These are phyloP conservation scores for Helicostylum pulchrum DNA, from an alignment of 192 early-diverging fungal genomes.

Conservation along the genomic window DNA sequence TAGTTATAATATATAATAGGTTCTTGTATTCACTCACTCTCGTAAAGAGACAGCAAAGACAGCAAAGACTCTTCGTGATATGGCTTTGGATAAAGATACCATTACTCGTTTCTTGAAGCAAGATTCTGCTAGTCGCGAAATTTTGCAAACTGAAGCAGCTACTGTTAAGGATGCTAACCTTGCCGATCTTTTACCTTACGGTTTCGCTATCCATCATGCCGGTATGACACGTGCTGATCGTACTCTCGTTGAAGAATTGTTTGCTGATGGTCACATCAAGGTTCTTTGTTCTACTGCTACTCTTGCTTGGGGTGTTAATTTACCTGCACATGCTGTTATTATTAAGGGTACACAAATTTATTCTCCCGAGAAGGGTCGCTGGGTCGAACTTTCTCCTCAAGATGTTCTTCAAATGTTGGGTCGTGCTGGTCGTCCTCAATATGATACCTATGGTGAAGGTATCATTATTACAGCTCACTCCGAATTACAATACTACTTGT, in stretches of 20 bases:
- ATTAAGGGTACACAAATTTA: constrained; percentile 99
- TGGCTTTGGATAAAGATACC: constrained; percentile 88
- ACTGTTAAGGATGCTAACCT: constrained; percentile 81
- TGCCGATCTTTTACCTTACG: constrained; percentile 88
- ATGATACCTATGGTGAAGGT: constrained; percentile 92
- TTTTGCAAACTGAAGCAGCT: constrained; percentile 77
- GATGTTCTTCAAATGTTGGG: constrained; percentile 99
- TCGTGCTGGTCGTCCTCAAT: constrained; percentile 95
- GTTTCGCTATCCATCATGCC: constrained; percentile 95
- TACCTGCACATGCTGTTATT: constrained; percentile 96
- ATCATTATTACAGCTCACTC: constrained; percentile 93
- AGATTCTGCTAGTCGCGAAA: constrained; percentile 83
- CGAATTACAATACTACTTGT: constrained; percentile 95
- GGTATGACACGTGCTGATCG: constrained; percentile 92
- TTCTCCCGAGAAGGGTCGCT: constrained; percentile 89
- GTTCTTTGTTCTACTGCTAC: constrained; percentile 96
- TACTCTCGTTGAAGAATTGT: constrained; percentile 90
- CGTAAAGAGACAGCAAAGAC: constrained; percentile 97
- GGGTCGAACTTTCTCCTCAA: constrained; percentile 93
- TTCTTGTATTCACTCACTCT: constrained; percentile 95
- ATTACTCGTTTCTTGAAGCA: constrained; percentile 76
- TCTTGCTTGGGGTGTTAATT: constrained; percentile 98
- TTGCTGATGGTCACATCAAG: constrained; percentile 85
- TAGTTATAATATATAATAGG: constrained; percentile 10
- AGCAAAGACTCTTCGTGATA: constrained; percentile 81